Base-by-base conservation (phyloP, 345 rosid genomes). In the Acer saccharum region DNA sequence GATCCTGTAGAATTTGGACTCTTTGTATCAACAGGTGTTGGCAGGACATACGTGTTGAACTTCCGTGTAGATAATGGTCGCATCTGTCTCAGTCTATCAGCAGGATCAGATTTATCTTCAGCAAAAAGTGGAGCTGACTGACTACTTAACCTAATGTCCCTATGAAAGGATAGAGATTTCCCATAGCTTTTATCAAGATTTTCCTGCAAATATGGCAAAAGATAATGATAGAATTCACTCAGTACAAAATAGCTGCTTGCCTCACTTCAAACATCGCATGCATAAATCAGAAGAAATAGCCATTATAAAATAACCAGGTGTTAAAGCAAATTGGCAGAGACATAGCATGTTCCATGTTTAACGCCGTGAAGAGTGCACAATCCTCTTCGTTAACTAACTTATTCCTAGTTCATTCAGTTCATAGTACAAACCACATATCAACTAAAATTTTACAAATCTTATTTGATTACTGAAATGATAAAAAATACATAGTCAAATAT, bases 101-200 rank as follows among this genome's bases (percentile, higher is more conserved):
- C 69, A 65, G 89, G 83, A 81, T 83, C 88, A 66, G 81, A 71
- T 73, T 79, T 89, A 43, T 85, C 85, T 63, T 85, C 97, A 2
- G 82, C 80, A 81, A 88, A 86, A 71, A 94, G 89, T 11, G 99
- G 99, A 29, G 94, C 98, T 32, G 99, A 97, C 77, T 86, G 90
- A 84, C 93, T 90, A 66, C 80, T 75, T 69, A 54, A 9, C 81
- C 88, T 76, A 58, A 29, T 69, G 29, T 90, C 84, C 80, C 85
- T 83, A 78, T 78, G 83, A 25, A 41, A 77, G 27, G 91, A 84
- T 84, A 77, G 79, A 3, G 87, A 85, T 62, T 77, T 86, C 70
- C 89, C 64, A 70, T 71, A 83, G 75, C 64, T 77, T 77, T 60
- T 77, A 62, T 78, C 81, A 39, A 61, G 62, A 81, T 79, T 83